These are phyloP conservation scores for Psidium guajava DNA, from an alignment of 345 rosid species.

Conservation along the genomic window DNA sequence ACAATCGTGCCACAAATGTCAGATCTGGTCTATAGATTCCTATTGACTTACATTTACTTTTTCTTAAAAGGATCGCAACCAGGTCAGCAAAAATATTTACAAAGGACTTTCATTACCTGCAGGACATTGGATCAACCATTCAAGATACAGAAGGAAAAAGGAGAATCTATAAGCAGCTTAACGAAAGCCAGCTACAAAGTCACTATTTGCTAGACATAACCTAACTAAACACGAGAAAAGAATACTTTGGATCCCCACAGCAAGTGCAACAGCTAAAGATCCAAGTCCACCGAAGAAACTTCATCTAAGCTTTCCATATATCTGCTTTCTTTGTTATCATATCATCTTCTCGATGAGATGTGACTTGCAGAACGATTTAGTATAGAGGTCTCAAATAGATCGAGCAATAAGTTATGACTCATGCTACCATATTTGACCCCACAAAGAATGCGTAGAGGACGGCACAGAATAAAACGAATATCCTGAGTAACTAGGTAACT, in stretches of 20 bases:
- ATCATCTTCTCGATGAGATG: neutral
- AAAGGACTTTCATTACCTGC: neutral
- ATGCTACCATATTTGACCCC: neutral
- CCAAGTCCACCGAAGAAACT: neutral
- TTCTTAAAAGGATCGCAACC: neutral
- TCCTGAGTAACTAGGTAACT: neutral
- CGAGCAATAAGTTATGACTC: neutral
- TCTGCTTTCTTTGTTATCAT: neutral
- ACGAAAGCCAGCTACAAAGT: neutral
- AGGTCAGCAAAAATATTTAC: neutral
- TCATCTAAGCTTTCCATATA: neutral
- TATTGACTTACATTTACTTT: neutral
- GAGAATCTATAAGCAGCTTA: neutral
- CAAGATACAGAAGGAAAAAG: neutral
- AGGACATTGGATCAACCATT: neutral
- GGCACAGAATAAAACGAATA: neutral
- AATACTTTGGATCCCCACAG: neutral
- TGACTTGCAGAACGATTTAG: neutral
- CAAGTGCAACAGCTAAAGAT: neutral
- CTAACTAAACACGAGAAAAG: neutral
- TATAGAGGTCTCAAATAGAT: neutral
- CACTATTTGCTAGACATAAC: neutral
- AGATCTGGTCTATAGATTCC: neutral
- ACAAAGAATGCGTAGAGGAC: neutral
- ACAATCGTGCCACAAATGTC: neutral